phyloP scores from a whole-genome alignment of 495 filamentous ascomycete species.

The Gamarada debralockiae region DNA sequence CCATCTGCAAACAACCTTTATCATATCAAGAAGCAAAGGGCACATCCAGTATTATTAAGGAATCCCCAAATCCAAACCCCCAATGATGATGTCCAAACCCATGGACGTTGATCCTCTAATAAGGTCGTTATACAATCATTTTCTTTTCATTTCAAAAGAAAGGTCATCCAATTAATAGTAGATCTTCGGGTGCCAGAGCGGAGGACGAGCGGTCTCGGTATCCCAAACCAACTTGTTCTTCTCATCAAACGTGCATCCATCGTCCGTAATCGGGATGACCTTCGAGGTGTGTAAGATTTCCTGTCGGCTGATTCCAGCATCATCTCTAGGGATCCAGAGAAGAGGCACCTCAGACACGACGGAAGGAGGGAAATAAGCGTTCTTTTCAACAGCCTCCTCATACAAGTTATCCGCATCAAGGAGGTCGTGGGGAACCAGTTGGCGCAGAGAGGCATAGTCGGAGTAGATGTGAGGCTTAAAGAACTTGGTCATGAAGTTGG shows the following conservation, averaged over 20 bases:
- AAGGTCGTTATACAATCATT: too few species aligned
- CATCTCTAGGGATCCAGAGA: conserved; percentile 82
- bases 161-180: conserved; percentile 44
- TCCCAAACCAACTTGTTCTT: conserved; percentile 79
- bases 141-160: too few species aligned
- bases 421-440: conserved; percentile 59
- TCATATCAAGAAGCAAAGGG: too few species aligned
- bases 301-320: conserved; percentile 69
- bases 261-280: conserved; percentile 78
- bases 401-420: conserved; percentile 45
- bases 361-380: conserved; percentile 77
- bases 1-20: too few species aligned
- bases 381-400: conserved; percentile 50
- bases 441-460: conserved; percentile 68
- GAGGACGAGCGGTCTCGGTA: conserved; percentile 63
- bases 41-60: too few species aligned
- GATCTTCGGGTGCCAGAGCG: conserved; percentile 74
- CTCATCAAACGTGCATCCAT: conserved; percentile 75
- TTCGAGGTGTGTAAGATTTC: conserved; percentile 68
- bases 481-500: conserved; percentile 58
- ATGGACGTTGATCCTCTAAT: too few species aligned
- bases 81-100: too few species aligned
- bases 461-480: conserved; percentile 74
- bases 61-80: too few species aligned
- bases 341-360: conserved; percentile 61